phyloP scores from a whole-genome alignment of 1,139 yeast species.

The Arxiozyma slooffiae region DNA sequence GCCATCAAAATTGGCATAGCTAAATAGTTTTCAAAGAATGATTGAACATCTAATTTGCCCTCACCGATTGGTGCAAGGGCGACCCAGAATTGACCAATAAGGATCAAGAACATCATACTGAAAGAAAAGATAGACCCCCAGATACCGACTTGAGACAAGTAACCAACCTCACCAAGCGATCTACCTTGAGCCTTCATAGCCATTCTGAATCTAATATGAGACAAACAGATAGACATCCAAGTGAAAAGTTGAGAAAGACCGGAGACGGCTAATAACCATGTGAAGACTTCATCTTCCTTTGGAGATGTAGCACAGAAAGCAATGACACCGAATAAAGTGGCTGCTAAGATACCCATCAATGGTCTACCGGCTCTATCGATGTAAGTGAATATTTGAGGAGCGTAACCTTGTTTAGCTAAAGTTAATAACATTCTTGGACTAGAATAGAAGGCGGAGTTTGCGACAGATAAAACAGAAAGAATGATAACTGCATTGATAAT shows the following conservation, averaged over 20 bases:
- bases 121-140: conserved; percentile 47
- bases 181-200: conserved; percentile 54
- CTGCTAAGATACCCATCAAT: conserved; percentile 44
- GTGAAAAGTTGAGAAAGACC: conserved; percentile 60
- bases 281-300: conserved; percentile 48
- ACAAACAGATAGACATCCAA: conserved; percentile 56
- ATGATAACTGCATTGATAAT: conserved; percentile 45
- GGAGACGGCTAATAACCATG: conserved; percentile 59
- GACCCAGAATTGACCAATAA: conserved; percentile 46
- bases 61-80: conserved; percentile 59
- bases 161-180: conserved; percentile 45
- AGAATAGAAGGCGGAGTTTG: conserved; percentile 57
- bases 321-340: conserved; percentile 45
- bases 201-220: conserved; percentile 56
- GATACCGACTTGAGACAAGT: conserved; percentile 45
- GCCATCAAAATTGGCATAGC: conserved; percentile 54
- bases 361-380: conserved; percentile 65
- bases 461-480: conserved; percentile 62
- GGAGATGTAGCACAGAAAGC: conserved; percentile 53
- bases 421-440: conserved; percentile 59
- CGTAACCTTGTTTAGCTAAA: conserved; percentile 53
- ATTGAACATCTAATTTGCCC: conserved; percentile 39
- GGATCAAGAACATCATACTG: conserved; percentile 39
- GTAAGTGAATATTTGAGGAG: conserved; percentile 55
- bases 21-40: conserved; percentile 54